These are phyloP conservation scores for Aureobasidium sp. DNA, from an alignment of 2,329 filamentous ascomycete genomes.

Conservation along the genomic window DNA sequence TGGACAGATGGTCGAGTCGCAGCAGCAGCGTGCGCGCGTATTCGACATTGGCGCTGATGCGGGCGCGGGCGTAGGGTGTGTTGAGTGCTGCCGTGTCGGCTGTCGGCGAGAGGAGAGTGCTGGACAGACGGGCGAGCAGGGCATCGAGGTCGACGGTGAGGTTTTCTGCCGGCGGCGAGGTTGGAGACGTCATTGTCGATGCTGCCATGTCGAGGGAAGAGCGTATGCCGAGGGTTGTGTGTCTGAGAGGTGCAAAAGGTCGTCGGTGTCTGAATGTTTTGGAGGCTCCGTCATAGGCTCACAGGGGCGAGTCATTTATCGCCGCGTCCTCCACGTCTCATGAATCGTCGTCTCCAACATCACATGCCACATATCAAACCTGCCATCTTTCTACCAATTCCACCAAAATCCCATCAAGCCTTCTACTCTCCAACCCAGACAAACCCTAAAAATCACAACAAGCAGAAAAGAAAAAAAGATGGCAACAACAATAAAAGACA, in stretches of 20 bases:
- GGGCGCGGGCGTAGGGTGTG: conserved; percentile 61
- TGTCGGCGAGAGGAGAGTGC: conserved; percentile 52
- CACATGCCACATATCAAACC: neutral
- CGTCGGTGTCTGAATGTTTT: too few relatives aligned
- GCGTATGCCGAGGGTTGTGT: too few relatives aligned
- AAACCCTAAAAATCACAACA: too few relatives aligned
- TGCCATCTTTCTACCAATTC: neutral
- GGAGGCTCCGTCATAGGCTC: too few relatives aligned
- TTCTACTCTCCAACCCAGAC: too few relatives aligned
- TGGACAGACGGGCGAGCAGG: conserved; percentile 59
- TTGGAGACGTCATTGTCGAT: neutral
- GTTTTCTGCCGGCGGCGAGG: neutral
- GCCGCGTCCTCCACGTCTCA: too few relatives aligned
- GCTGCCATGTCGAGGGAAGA: too few relatives aligned
- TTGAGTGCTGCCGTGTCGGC: conserved; percentile 53
- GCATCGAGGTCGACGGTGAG: conserved; percentile 49
- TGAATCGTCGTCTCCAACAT: neutral
- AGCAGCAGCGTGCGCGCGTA: conserved; percentile 63
- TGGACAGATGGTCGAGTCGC: conserved; percentile 60
- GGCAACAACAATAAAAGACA: neutral
- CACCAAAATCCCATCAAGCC: neutral
- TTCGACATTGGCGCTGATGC: conserved; percentile 57
- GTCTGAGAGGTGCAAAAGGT: too few relatives aligned
- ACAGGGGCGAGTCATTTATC: neutral
- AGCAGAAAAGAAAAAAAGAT: too few relatives aligned